Evolutionary conservation across 192 early-diverging fungal genomes (phyloP), one percentile per base, ranked within the genome.

Genomic region (Podila verticillata): DNA sequence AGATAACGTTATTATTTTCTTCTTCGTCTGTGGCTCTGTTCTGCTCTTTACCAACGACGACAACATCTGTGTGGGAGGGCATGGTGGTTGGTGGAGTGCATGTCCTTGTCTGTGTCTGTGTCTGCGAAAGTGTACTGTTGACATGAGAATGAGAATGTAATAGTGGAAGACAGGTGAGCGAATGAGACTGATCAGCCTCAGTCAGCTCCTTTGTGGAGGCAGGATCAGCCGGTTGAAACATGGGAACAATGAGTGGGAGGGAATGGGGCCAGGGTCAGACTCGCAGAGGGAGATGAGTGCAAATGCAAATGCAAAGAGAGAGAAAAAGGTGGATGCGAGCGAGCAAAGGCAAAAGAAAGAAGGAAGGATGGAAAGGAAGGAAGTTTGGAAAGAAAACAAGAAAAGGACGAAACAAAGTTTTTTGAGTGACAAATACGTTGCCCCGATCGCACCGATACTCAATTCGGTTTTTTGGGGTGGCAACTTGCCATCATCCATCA

Each of bases 1-100:
- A 29, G 28, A 48, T 47, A 65, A 32, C 29, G 24, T 30, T 65
- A 31, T 65, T n/a, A n/a, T n/a, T n/a, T n/a, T n/a, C n/a, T n/a
- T 64, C 12, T 34, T 61, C 19, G 10, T 44, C 1, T 44, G 12
- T 2, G 13, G 39, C 7, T 54, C 26, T 24, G 59, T 73, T 65
- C 71, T 63, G 39, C 7, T 54, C 26, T 24, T 65, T 73, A 73
- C 71, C 71, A 36, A 73, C 63, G 12, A 73, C 61, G 2, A 73
- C 71, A 47, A 73, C 28, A 28, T 65, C 63, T 26, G 71, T 65
- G n/a, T 59, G 2, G 8, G 71, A 22, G 17, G 29, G 29, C 39
- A 13, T 44, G 15, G 7, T 44, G 12, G 39, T 3, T 44, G 39
- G n/a, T n/a, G n/a, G n/a, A n/a, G n/a, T n/a, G n/a, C n/a, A n/a